Conservation (phyloP, 2,329 filamentous ascomycete species). For the Curvularia spicifera region DNA sequence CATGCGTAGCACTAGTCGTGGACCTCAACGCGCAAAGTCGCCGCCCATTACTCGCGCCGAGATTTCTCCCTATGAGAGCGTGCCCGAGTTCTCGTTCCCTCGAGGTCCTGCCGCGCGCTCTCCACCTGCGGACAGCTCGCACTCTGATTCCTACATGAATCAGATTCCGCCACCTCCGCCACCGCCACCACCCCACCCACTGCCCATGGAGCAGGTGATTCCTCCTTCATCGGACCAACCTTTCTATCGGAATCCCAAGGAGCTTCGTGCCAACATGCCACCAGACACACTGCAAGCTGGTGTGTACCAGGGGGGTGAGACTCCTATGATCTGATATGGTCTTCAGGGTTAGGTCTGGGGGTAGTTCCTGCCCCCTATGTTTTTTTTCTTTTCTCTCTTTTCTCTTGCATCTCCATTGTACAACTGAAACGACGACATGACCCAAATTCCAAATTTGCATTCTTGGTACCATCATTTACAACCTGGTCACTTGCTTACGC, state of each 20-base stretch:
- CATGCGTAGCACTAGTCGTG: constrained; percentile 64
- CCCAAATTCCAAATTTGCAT: constrained; percentile 25
- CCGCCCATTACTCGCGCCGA: constrained; percentile 48
- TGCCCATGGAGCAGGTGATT: constrained; percentile 51
- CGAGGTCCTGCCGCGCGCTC: constrained; percentile 36
- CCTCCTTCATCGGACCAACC: constrained; percentile 44
- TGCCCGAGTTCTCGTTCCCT: constrained; percentile 45
- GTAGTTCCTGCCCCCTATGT: not conserved
- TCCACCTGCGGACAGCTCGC: constrained; percentile 35
- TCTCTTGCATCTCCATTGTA: constrained; percentile 5
- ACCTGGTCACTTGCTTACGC: not conserved
- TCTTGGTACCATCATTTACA: constrained; percentile 29
- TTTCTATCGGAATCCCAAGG: constrained; percentile 53
- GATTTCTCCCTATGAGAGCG: constrained; percentile 54
- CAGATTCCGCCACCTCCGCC: constrained; percentile 48
- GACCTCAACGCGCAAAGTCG: constrained; percentile 53
- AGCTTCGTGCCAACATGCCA: constrained; percentile 59
- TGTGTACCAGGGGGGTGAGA: constrained; percentile 45
- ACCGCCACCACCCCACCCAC: constrained; percentile 42
- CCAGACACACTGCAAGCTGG: constrained; percentile 54
- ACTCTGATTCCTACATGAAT: constrained; percentile 37
- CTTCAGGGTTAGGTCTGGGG: not conserved
- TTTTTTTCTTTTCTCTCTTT: constrained; percentile 1
- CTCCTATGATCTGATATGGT: constrained; percentile 44
- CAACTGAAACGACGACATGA: constrained; percentile 40